Evolutionary conservation across 352 stramenopile species (phyloP), one percentile per base, ranked within the genome.

Genomic region (Hyphochytrium catenoides): DNA sequence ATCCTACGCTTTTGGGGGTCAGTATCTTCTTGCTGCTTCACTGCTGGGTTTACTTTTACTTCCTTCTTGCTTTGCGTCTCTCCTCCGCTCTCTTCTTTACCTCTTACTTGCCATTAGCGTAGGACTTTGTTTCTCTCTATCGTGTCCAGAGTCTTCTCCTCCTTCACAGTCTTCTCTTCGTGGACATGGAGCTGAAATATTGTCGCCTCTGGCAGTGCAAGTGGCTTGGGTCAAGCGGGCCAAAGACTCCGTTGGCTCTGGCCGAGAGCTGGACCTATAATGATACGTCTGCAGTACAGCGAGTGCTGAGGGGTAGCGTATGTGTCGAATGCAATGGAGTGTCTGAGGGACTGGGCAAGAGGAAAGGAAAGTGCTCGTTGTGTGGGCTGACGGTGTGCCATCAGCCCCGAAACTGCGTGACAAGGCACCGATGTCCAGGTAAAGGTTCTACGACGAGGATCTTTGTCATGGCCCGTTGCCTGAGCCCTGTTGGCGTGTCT

Each of bases 281-380:
- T n/a, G 64, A 78, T 41, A 74, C 68, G 2, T 59, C 52, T 0
- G 69, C 69, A 0, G 62, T 50, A 25, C 54, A 50, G 9, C 48
- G 73, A 30, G 59, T 84, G 17, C 47, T 84, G 17, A 56, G 71
- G 24, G 52, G 50, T 21, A 57, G 74, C n/a, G 42, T 81, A 9
- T 84, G 69, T 39, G 43, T 84, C 29, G 75, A 57, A 36, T 84
- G 69, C 54, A 81, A 81, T 46, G 41, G 47, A 8, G 62, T 59
- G 31, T 71, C 78, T 24, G 62, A 76, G 30, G 48, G 56, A 36
- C 50, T 77, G 19, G 47, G 51, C 11, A 57, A 72, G 19, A 46
- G 58, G 29, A 63, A 50, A 22, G 58, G 54, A 31, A 57, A 50
- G 3, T 81, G 66, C 26, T 32, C 46, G 0, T 39, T 55, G 14